These are phyloP conservation scores for Vitis rupestris DNA, from an alignment of 164 flowering plant genomes.

Conservation along the genomic window DNA sequence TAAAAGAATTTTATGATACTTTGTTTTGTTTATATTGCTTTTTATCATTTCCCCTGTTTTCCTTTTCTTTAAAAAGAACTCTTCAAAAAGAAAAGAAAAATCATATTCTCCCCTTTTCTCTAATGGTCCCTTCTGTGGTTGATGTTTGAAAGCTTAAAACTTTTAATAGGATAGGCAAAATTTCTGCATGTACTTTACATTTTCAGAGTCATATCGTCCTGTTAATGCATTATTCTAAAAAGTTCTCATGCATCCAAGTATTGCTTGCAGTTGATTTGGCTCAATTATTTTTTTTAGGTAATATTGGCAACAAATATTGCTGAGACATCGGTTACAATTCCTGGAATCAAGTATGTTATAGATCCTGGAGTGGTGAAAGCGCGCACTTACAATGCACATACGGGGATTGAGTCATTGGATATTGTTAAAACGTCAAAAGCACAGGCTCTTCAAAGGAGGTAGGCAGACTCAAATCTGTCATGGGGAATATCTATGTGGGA, in stretches of 20 bases:
- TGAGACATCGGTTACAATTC: slow-evolving; percentile 94
- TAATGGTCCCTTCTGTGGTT: no score
- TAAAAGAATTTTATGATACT: no score
- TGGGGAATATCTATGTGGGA: no score
- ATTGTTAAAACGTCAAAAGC: slow-evolving; percentile 81
- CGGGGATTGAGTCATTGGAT: slow-evolving; percentile 78
- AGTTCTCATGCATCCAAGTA: background rate
- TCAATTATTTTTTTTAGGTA: slow-evolving; percentile 41
- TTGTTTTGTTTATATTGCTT: no score
- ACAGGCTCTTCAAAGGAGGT: slow-evolving; percentile 98
- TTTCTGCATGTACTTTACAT: no score
- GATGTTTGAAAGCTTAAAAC: no score
- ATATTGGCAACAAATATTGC: slow-evolving; percentile 96
- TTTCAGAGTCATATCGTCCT: background rate
- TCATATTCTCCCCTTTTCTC: no score
- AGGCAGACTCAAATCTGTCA: slow-evolving; percentile 1
- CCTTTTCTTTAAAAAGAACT: no score
- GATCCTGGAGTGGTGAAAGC: slow-evolving; percentile 98
- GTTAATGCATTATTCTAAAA: background rate
- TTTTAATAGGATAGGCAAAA: no score
- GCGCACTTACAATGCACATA: slow-evolving; percentile 65
- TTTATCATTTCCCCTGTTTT: no score
- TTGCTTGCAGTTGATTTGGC: background rate
- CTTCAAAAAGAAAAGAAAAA: no score
- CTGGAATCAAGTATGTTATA: slow-evolving; percentile 91